Base-by-base conservation (phyloP, 2,329 filamentous ascomycete genomes). In the Catunica adiposa region DNA sequence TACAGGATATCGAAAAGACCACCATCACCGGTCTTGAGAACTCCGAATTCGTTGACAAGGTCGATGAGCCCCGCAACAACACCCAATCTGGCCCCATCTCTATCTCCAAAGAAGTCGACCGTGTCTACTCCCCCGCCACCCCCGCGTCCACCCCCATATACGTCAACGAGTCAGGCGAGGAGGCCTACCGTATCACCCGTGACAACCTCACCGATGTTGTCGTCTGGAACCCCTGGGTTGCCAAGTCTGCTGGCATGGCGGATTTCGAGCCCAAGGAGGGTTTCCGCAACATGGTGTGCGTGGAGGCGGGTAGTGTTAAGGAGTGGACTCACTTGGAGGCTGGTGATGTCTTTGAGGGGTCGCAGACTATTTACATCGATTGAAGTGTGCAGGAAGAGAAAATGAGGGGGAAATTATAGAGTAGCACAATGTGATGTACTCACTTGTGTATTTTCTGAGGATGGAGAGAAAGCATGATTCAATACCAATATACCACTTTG, bases 181-280 rank as follows among this genome's bases (percentile, higher is more conserved):
- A 81, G 14, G 71, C 77, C 53, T 89, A 85, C 71, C 80, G 82
- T 58, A 75, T 97, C 56, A 79, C 84, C 42, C 80, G 92, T 59
- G 88, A 96, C 69, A 89, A 88, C 61, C 76, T 98, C 61, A 78
- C 79, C 60, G 87, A 97, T 62, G 82, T 92, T 15, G 90, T 96
- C 1, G 85, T 97, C 29, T 98, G 92, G 92, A 98, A 98, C 70
- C 92, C 92, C 1, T 96, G 90, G 89, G 75, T 77, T 42, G 86
- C 89, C 60, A 94, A 94, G 73, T 81, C 86, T 1, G 79, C 81
- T 62, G 76, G 76, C 3, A 94, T 95, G 71, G 81, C 73, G 54
- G 92, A 98, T 68, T 96, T 97, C 66, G 78, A 77, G 58, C 92
- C 92, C 52, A 85, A 94, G 65, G 85, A 89, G 55, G 92, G 86